Base-by-base conservation (phyloP, 345 rosid species). In the Raphanus raphanistrum region DNA sequence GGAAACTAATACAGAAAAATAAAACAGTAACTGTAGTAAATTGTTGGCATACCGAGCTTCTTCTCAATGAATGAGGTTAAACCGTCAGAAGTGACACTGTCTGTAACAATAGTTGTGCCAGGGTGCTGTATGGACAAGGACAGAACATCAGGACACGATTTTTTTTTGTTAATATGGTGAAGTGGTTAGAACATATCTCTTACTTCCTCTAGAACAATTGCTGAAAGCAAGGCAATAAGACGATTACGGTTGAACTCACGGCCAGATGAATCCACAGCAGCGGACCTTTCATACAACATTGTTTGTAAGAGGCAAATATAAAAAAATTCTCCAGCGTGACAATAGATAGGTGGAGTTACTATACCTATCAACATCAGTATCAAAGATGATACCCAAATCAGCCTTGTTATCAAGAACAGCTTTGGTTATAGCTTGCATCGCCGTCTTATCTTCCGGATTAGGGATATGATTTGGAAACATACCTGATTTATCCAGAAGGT, bases 71-170 rank as follows among this genome's bases (percentile, higher is more conserved):
- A 92, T 41, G 89, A 76, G 13, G 97, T 87, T 80, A 95, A 81
- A 43, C 98, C 97, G 68, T 94, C 98, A n/a, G 98, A 94, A 79
- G 99, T 92, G 59, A 95, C 99, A 38, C 99, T 95, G 76, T 95
- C 99, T 1, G 99, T 95, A 50, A 95, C 99, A 70, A 92, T 88
- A 62, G 98, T 88, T 67, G 98, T 88, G 75, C 93, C 93, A n/a
- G 94, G 97, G 90, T 91, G 99, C 99, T 95, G 59, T 54, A 82
- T 74, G 61, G 60, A 73, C 62, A 75, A 28, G 76, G 31, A 48
- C 61, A 36, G 13, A 66, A 29, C 54, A 75, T 70, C 27, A 57
- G 8, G 6, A 25, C 36, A 65, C 31, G n/a, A n/a, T n/a, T n/a
- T n/a, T n/a, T n/a, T n/a, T n/a, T 35, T 26, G 31, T 64, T 43